Conservation (phyloP, 2,329 filamentous ascomycete genomes). For the Colletotrichum tropicale region DNA sequence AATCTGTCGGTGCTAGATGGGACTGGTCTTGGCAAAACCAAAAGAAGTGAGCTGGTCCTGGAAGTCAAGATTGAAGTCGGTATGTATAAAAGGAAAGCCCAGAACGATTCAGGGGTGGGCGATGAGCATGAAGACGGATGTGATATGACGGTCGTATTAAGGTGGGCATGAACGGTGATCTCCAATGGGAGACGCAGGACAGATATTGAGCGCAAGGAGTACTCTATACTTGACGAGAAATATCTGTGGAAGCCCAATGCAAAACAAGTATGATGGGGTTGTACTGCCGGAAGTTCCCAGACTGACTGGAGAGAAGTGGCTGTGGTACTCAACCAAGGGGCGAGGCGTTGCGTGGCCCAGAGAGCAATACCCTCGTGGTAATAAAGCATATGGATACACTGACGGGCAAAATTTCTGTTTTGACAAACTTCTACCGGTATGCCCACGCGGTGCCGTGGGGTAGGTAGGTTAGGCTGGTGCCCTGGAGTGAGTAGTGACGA, state of each 20-base stretch:
- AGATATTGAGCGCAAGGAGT: not conserved
- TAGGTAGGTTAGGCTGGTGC: not conserved
- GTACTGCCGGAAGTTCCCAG: not conserved
- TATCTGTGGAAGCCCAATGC: not conserved
- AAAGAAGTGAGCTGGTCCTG: not conserved
- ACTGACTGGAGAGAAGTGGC: not conserved
- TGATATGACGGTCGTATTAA: slow-evolving; percentile 11
- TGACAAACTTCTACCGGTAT: not conserved
- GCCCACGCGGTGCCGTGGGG: not conserved
- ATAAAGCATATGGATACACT: not conserved
- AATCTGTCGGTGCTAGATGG: not conserved
- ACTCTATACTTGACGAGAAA: not conserved
- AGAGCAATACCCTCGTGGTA: not conserved
- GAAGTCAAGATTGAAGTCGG: not conserved
- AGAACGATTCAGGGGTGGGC: not conserved
- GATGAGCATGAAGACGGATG: not conserved
- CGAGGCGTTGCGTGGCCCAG: not conserved
- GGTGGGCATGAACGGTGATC: not conserved
- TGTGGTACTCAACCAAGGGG: not conserved
- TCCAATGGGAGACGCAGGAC: not conserved
- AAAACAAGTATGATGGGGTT: slow-evolving; percentile 5
- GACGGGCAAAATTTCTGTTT: not conserved
- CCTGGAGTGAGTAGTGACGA: not conserved
- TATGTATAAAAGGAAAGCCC: not conserved
- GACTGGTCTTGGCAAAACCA: not conserved